phyloP scores from a whole-genome alignment of 2,329 filamentous ascomycete species.

The Apiospora phragmitis region DNA sequence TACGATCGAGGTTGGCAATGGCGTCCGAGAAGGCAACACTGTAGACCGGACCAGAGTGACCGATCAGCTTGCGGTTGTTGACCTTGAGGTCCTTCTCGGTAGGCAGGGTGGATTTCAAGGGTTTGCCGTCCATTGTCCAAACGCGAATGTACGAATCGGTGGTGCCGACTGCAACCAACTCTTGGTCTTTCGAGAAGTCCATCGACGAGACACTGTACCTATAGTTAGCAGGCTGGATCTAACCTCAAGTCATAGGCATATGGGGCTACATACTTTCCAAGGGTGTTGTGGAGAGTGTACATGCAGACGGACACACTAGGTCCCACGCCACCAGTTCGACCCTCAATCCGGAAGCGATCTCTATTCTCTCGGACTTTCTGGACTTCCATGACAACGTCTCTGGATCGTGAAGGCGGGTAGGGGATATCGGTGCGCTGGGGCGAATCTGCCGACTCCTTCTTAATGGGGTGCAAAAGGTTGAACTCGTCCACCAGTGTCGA shows the following conservation, averaged over 20 bases:
- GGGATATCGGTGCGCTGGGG: conserved; percentile 79
- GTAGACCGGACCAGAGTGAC: conserved; percentile 88
- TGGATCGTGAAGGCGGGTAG: conserved; percentile 81
- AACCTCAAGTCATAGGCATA: neutral
- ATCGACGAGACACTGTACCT: conserved; percentile 75
- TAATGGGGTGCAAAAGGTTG: conserved; percentile 74
- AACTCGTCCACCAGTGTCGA: conserved; percentile 83
- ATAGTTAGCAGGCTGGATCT: conserved; percentile 10
- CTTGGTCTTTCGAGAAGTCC: conserved; percentile 90
- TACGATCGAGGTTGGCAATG: conserved; percentile 60
- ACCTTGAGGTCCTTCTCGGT: conserved; percentile 60
- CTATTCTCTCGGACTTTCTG: conserved; percentile 91
- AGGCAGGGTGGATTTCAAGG: conserved; percentile 67
- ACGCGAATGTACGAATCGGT: conserved; percentile 94
- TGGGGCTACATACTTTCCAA: conserved; percentile 70
- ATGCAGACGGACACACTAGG: conserved; percentile 88
- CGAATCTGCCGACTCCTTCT: conserved; percentile 86
- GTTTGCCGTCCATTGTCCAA: conserved; percentile 86
- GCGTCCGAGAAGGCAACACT: conserved; percentile 81
- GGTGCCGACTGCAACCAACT: conserved; percentile 84
- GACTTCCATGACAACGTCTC: conserved; percentile 92
- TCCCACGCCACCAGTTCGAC: conserved; percentile 79
- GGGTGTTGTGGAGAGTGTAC: conserved; percentile 98
- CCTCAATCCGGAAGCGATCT: conserved; percentile 86
- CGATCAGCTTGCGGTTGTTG: conserved; percentile 73